These are phyloP conservation scores for Epichloe coenophiala DNA, from an alignment of 2,329 filamentous ascomycete genomes.

Conservation along the genomic window DNA sequence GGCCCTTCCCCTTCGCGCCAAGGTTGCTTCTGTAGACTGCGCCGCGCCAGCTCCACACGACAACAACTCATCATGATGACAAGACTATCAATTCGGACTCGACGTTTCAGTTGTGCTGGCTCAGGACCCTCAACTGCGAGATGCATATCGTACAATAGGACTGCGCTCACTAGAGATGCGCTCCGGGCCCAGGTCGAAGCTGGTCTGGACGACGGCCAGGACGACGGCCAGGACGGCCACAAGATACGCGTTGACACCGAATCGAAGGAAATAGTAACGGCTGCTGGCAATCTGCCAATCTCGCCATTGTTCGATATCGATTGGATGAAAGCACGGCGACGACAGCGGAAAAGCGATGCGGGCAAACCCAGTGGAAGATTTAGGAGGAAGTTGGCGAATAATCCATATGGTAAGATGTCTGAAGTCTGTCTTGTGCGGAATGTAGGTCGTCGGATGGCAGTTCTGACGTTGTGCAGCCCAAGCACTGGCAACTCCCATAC, in stretches of 20 bases:
- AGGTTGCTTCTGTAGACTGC: neutral
- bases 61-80: neutral
- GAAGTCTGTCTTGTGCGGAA: too few species aligned
- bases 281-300: constrained; percentile 33
- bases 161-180: constrained; percentile 15
- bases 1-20: too few species aligned
- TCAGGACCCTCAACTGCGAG: constrained; percentile 8
- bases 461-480: constrained; percentile 32
- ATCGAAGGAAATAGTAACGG: constrained; percentile 31
- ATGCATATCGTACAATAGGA: constrained; percentile 21
- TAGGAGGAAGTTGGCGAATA: constrained; percentile 44
- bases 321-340: constrained; percentile 31
- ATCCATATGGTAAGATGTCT: constrained; percentile 46
- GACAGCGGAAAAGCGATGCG: constrained; percentile 26
- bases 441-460: neutral
- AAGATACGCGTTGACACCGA: constrained; percentile 23
- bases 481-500: constrained; percentile 46
- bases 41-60: too few species aligned
- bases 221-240: constrained; percentile 10
- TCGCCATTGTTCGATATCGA: constrained; percentile 40
- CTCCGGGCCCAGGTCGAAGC: constrained; percentile 19
- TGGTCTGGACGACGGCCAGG: constrained; percentile 16
- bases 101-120: constrained; percentile 7
- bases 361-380: constrained; percentile 29
- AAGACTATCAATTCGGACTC: constrained; percentile 7